Base-by-base conservation (phyloP, 345 rosid genomes). In the Carallia pectinifolia region DNA sequence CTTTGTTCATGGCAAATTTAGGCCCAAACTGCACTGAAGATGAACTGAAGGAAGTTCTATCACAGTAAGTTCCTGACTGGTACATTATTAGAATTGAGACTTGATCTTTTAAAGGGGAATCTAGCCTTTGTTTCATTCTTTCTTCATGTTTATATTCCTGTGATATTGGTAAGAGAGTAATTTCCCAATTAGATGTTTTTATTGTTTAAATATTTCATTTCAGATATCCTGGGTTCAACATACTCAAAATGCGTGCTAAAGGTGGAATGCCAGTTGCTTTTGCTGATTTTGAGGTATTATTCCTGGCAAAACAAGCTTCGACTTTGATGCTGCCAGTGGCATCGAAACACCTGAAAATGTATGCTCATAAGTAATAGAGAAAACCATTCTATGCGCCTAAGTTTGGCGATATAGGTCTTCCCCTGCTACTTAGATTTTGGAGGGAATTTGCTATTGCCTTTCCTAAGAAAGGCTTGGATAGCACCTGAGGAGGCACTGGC, bases 241-340 rank as follows among this genome's bases (percentile, higher is more conserved):
- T 80, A 71, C 81, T 90, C 39, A 93, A 86, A 78, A 53, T 90
- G 73, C 85, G 87, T 71, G 86, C 88, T 23, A 83, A 77, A 84
- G 87, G 97, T 6, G 90, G 97, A 71, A 88, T 89, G 93, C 97
- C 93, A 19, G 92, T 93, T 81, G 97, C 93, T 52, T 93, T 90
- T 81, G 97, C 97, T 72, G 97, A 93, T 85, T 93, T 84, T 83
- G 88, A 90, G 93, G 93, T 88, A 84, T 16, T 44, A 62, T 47
- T 67, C 17, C 34, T 18, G 56, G 50, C 48, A 47, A 19, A 16
- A 10, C 62, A 60, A 52, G 52, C 23, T 34, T 67, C 30, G 34
- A 61, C 9, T 64, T 47, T 53, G 19, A 34, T 9, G 1, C 44
- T 33, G n/a, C 31, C 56, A 44, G 6, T 29, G 10, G 36, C 16